These are phyloP conservation scores for Verticillium longisporum DNA, from an alignment of 2,329 filamentous ascomycete genomes.

Conservation along the genomic window DNA sequence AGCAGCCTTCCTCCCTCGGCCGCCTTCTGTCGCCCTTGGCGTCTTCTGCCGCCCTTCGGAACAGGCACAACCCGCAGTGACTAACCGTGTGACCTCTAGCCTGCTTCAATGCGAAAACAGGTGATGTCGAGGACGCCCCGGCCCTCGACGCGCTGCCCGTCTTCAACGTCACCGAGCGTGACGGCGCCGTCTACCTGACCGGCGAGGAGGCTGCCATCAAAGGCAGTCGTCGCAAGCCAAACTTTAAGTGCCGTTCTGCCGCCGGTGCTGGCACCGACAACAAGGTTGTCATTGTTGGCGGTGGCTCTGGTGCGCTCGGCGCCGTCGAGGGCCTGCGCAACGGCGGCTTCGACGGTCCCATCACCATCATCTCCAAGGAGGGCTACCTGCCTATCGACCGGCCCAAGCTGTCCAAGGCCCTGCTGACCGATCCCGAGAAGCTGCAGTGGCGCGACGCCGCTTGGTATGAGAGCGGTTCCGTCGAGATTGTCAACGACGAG, in stretches of 20 bases:
- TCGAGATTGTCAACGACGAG: conserved; percentile 53
- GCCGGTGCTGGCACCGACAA: conserved; percentile 35
- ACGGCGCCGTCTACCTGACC: conserved; percentile 77
- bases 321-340: conserved; percentile 76
- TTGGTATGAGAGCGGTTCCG: conserved; percentile 63
- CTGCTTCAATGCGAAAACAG: conserved; percentile 84
- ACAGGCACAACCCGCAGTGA: no score
- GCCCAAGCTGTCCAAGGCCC: conserved; percentile 90
- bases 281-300: conserved; percentile 78
- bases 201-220: conserved; percentile 77
- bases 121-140: conserved; percentile 92
- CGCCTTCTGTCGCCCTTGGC: no score
- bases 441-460: conserved; percentile 68
- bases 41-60: background rate
- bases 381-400: conserved; percentile 85
- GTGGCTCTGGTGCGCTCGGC: conserved; percentile 78
- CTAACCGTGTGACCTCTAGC: conserved; percentile 40
- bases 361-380: conserved; percentile 81
- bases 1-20: conserved; percentile 16
- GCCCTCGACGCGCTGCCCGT: conserved; percentile 79
- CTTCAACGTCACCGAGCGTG: conserved; percentile 74
- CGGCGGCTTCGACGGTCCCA: conserved; percentile 68
- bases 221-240: conserved; percentile 63
- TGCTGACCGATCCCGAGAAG: conserved; percentile 75
- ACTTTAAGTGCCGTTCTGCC: conserved; percentile 53